A percentile compares a stretch with the other conserved stretches of the same genome.
phyloP scores from a whole-genome alignment of 129 eudicot species.

The Erigeron canadensis region DNA sequence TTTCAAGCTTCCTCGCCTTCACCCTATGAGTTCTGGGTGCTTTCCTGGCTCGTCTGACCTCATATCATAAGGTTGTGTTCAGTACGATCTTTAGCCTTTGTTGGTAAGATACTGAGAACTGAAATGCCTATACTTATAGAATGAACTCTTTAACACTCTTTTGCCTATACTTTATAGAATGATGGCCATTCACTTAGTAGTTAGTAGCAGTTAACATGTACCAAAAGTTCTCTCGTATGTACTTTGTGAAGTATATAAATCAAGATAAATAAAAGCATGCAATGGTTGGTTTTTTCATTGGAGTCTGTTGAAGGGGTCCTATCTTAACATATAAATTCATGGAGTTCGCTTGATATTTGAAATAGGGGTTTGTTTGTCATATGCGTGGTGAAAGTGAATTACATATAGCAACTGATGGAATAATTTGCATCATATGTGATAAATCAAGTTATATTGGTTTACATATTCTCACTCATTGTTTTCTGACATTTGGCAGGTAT shows the following conservation, averaged over 20 bases:
- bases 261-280: background rate
- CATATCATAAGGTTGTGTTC: too few species aligned
- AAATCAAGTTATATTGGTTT: background rate
- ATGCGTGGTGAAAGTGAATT: background rate
- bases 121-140: too few species aligned
- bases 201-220: too few species aligned
- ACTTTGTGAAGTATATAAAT: background rate
- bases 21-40: background rate
- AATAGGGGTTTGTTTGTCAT: background rate
- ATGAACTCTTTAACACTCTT: too few species aligned
- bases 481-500: conserved; percentile 53
- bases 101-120: too few species aligned
- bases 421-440: background rate
- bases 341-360: background rate
- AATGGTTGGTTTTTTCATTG: background rate
- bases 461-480: background rate
- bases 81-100: too few species aligned
- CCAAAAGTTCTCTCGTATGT: background rate
- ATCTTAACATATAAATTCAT: background rate
- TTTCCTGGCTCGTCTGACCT: too few species aligned
- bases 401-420: background rate
- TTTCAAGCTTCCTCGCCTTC: background rate
- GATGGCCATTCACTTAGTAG: too few species aligned
- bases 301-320: too few species aligned
- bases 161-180: too few species aligned